phyloP scores from a whole-genome alignment of 2,329 filamentous ascomycete species.

The Torrubiella hemipterigena region DNA sequence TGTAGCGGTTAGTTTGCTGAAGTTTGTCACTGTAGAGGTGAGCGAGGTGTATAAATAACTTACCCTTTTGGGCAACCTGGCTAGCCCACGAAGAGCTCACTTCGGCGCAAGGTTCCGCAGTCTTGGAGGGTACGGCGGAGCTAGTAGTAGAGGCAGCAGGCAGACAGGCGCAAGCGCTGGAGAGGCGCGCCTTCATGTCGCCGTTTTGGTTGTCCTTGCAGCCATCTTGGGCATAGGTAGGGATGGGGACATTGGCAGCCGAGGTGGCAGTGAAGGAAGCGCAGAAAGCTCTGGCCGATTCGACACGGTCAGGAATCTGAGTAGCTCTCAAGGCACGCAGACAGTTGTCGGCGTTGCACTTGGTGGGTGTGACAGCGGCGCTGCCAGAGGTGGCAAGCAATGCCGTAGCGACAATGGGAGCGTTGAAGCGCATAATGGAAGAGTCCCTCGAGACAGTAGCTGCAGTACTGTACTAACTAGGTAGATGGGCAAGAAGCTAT shows the following conservation, averaged over 20 bases:
- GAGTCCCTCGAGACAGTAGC: too few species aligned
- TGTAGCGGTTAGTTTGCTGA: neutral
- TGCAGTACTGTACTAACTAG: too few species aligned
- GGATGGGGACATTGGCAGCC: conserved; percentile 8
- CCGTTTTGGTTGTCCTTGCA: conserved; percentile 11
- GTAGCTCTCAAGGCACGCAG: conserved; percentile 22
- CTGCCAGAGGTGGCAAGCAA: conserved; percentile 3
- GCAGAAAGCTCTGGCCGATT: conserved; percentile 20
- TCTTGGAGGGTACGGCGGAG: conserved; percentile 4
- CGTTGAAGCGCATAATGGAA: too few species aligned
- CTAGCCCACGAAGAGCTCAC: conserved; percentile 7
- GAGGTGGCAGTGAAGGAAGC: conserved; percentile 11
- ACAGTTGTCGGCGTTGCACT: conserved; percentile 23
- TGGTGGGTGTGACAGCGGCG: conserved; percentile 6
- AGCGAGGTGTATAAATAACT: neutral
- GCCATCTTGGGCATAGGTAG: conserved; percentile 10
- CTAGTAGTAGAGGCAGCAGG: conserved; percentile 7
- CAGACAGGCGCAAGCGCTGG: conserved; percentile 13
- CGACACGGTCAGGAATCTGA: conserved; percentile 18
- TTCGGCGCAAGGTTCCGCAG: conserved; percentile 6
- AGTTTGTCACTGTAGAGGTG: neutral
- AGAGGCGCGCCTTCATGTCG: conserved; percentile 9
- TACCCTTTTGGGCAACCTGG: conserved; percentile 4
- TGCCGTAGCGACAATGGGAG: conserved; percentile 5
- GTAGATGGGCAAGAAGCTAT: too few species aligned